Conservation (phyloP, 2,329 filamentous ascomycete genomes). For the Nemania sp. region DNA sequence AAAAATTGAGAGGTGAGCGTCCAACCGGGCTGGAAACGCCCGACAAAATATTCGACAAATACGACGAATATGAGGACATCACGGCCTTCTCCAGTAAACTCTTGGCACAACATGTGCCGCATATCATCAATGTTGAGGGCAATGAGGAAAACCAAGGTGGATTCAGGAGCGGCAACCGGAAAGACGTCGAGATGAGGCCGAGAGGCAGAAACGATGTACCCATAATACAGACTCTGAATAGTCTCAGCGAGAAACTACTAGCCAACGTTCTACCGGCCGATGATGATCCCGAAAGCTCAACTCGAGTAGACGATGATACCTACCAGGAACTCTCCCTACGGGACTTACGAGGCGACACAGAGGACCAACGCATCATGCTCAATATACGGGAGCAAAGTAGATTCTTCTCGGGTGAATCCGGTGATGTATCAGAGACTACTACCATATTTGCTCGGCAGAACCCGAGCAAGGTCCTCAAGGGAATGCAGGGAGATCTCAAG, state of each 20-base stretch:
- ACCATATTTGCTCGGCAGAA: slow-evolving; percentile 69
- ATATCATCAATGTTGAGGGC: slow-evolving; percentile 88
- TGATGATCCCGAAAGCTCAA: slow-evolving; percentile 60
- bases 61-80: slow-evolving; percentile 73
- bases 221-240: slow-evolving; percentile 87
- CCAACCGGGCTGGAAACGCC: slow-evolving; percentile 75
- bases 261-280: slow-evolving; percentile 82
- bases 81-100: slow-evolving; percentile 55
- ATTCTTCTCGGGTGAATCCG: slow-evolving; percentile 70
- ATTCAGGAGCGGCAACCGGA: slow-evolving; percentile 76
- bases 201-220: slow-evolving; percentile 71
- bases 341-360: slow-evolving; percentile 75
- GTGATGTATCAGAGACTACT: slow-evolving; percentile 49
- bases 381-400: slow-evolving; percentile 86
- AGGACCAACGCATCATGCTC: slow-evolving; percentile 78
- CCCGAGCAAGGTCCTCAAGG: slow-evolving; percentile 67
- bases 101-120: slow-evolving; percentile 70
- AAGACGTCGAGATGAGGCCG: slow-evolving; percentile 88
- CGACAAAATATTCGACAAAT: slow-evolving; percentile 83
- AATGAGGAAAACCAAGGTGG: slow-evolving; percentile 96
- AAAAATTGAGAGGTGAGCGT: slow-evolving; percentile 88
- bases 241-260: slow-evolving; percentile 90
- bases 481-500: slow-evolving; percentile 65
- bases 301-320: slow-evolving; percentile 71
- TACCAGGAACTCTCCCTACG: slow-evolving; percentile 76